Evolutionary conservation across 805 yeast species (phyloP).

Genomic region (Saturnispora dispora): DNA sequence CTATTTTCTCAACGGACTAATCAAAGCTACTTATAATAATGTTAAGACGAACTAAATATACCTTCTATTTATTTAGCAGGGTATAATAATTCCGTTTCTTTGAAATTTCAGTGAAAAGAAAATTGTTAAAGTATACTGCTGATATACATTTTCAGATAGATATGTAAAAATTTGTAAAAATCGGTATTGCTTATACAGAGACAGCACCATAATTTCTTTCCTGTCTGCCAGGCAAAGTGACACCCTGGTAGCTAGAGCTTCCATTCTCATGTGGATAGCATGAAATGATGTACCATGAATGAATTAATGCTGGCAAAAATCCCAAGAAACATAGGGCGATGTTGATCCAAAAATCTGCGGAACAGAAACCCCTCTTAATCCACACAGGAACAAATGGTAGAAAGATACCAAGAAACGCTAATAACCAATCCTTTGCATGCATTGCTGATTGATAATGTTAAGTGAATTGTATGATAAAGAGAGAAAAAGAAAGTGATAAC

Average conservation of each 20-base stretch:
- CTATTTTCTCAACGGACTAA: neutral
- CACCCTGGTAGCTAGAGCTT: constrained; percentile 22
- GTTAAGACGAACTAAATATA: too few relatives aligned
- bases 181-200: constrained; percentile 2
- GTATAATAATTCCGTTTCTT: too few relatives aligned
- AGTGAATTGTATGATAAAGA: neutral
- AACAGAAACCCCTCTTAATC: constrained; percentile 52
- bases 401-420: constrained; percentile 59
- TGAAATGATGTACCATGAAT: constrained; percentile 70
- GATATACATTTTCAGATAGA: neutral
- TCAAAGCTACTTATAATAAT: too few relatives aligned
- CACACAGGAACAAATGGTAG: constrained; percentile 68
- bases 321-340: constrained; percentile 63
- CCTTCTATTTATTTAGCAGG: too few relatives aligned
- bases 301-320: constrained; percentile 68
- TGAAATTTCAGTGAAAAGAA: neutral
- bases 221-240: constrained; percentile 31
- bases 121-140: neutral
- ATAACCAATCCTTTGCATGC: constrained; percentile 41
- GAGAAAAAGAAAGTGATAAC: neutral
- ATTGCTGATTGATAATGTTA: constrained; percentile 9
- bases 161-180: neutral
- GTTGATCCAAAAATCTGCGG: constrained; percentile 54
- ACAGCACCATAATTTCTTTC: constrained; percentile 28
- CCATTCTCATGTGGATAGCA: constrained; percentile 46